phyloP scores from a whole-genome alignment of 2,329 filamentous ascomycete species.

The Colletotrichum abscissum region DNA sequence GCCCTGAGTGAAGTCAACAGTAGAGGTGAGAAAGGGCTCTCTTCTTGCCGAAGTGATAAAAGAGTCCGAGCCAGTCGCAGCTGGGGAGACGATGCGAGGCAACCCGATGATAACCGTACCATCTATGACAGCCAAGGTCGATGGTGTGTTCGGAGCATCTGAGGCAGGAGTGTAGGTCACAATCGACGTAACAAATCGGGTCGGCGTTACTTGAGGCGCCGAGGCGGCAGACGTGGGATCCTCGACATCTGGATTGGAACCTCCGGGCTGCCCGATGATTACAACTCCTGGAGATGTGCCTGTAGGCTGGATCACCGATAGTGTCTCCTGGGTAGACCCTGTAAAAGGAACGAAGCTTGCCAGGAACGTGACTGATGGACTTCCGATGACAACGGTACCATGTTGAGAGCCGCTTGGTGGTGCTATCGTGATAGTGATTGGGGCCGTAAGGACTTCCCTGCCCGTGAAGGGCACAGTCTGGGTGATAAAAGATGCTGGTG shows the following conservation, averaged over 20 bases:
- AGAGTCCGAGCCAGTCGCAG: not conserved
- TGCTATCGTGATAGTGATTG: constrained; percentile 1
- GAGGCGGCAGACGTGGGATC: constrained; percentile 4
- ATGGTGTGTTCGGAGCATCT: constrained; percentile 7
- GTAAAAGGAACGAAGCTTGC: constrained; percentile 3
- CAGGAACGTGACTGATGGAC: constrained; percentile 2
- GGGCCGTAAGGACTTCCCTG: not conserved
- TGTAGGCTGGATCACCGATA: constrained; percentile 20
- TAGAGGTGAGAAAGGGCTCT: not conserved
- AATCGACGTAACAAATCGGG: constrained; percentile 9
- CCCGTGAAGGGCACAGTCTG: not conserved
- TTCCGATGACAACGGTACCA: constrained; percentile 28
- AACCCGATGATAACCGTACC: constrained; percentile 27
- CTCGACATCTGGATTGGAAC: constrained; percentile 2
- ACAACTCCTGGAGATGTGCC: constrained; percentile 16
- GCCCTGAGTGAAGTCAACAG: not conserved
- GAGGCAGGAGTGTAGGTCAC: constrained; percentile 5
- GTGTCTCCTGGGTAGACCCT: not conserved
- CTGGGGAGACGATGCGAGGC: not conserved
- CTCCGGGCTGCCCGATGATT: constrained; percentile 6
- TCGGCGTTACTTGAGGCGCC: not conserved
- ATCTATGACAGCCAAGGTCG: constrained; percentile 21
- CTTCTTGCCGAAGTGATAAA: constrained; percentile 10
- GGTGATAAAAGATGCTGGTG: constrained; percentile 3
- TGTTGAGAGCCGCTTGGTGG: constrained; percentile 22